These are phyloP conservation scores for Chalciporus sp. DNA, from an alignment of 1,284 basidiomycete genomes.

Conservation along the genomic window DNA sequence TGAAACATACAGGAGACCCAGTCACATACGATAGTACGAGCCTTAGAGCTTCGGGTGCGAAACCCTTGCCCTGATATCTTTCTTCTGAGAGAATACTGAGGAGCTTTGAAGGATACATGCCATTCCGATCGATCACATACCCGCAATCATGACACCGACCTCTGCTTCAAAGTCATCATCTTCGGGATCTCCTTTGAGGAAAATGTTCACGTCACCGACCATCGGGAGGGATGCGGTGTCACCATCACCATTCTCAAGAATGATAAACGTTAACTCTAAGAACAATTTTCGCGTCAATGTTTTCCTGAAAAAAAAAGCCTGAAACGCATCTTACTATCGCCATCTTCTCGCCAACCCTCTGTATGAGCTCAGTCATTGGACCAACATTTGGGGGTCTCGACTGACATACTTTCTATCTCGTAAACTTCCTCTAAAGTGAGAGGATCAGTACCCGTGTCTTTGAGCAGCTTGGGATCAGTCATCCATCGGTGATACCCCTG, in stretches of 20 bases:
- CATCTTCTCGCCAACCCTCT: constrained; percentile 87
- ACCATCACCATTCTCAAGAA: constrained; percentile 55
- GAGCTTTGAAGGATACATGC: neutral
- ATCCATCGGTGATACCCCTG: constrained; percentile 94
- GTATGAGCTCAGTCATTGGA: constrained; percentile 6
- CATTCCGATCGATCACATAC: constrained; percentile 36
- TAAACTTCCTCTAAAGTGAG: constrained; percentile 84
- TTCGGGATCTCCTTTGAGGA: constrained; percentile 61
- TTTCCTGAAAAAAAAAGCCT: neutral
- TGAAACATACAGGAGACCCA: constrained; percentile 19
- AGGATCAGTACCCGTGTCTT: constrained; percentile 86
- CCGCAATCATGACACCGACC: constrained; percentile 87
- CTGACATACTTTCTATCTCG: constrained; percentile 83
- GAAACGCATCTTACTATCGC: constrained; percentile 64
- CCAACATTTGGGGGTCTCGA: neutral
- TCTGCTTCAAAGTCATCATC: constrained; percentile 56
- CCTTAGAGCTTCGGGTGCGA: constrained; percentile 65
- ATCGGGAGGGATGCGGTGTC: constrained; percentile 59
- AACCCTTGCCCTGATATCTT: constrained; percentile 63
- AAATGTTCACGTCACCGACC: constrained; percentile 94
- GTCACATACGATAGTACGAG: constrained; percentile 70
- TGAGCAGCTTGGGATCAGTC: constrained; percentile 73
- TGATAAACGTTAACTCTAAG: constrained; percentile 88
- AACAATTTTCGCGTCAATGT: neutral
- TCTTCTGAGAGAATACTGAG: constrained; percentile 46